Conservation (phyloP, 1,284 basidiomycete species). For the Leccinum variabile region DNA sequence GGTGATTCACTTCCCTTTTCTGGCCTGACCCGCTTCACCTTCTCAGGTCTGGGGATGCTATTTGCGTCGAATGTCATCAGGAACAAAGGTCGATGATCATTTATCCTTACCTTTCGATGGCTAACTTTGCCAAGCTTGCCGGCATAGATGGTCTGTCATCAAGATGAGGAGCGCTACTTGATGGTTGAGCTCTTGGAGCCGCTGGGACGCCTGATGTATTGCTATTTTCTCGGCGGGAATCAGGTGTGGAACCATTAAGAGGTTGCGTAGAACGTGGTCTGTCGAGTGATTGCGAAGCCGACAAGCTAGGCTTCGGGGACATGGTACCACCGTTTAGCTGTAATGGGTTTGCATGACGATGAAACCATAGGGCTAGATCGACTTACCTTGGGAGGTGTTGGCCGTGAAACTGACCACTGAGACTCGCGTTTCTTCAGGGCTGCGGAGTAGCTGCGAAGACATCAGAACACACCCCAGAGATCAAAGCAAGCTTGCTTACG, state of each 20-base stretch:
- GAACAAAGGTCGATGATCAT: neutral
- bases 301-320: constrained; percentile 37
- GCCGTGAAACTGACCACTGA: constrained; percentile 53
- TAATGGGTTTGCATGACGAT: constrained; percentile 3
- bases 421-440: constrained; percentile 68
- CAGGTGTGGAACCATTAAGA: constrained; percentile 38
- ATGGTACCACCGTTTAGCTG: constrained; percentile 39
- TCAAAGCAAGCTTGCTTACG: constrained; percentile 48
- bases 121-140: constrained; percentile 49
- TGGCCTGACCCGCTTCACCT: constrained; percentile 66
- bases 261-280: constrained; percentile 41
- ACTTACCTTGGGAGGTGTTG: constrained; percentile 22
- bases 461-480: constrained; percentile 11
- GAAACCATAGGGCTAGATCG: constrained; percentile 22
- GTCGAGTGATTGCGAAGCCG: constrained; percentile 38
- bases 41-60: constrained; percentile 74
- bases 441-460: constrained; percentile 57
- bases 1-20: constrained; percentile 51
- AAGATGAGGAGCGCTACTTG: constrained; percentile 25
- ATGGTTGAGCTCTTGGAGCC: constrained; percentile 56
- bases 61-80: constrained; percentile 8
- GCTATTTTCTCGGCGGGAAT: constrained; percentile 26
- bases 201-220: constrained; percentile 46
- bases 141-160: constrained; percentile 30
- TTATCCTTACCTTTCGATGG: constrained; percentile 62